Percentiles rank a stretch among this genome's conserved stretches.
These are phyloP conservation scores for Pyrus communis DNA, from an alignment of 306 rosid species.

Conservation along the genomic window DNA sequence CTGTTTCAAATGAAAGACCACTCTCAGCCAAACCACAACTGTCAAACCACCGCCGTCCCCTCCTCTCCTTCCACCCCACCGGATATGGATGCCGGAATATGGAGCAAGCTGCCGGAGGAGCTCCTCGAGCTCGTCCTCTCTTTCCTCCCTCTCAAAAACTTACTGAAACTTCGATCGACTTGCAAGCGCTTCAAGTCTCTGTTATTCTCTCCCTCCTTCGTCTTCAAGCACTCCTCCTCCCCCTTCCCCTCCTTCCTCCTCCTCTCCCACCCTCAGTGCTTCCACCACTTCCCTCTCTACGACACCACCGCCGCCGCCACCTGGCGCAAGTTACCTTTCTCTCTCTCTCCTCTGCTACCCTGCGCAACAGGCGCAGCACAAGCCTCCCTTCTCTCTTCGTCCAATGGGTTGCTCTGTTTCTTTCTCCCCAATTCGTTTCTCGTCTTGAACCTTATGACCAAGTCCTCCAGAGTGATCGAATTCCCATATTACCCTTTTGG, in stretches of 20 bases:
- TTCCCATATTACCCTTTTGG: conserved; percentile 47
- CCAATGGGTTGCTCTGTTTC: conserved; percentile 74
- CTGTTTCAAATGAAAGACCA: background rate
- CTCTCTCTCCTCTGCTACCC: conserved; percentile 38
- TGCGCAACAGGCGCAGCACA: conserved; percentile 20
- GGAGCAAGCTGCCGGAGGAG: conserved; percentile 71
- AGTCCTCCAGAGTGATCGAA: conserved; percentile 40
- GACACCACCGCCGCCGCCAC: conserved; percentile 39
- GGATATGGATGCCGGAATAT: conserved; percentile 66
- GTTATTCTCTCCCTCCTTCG: conserved; percentile 58
- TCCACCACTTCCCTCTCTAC: conserved; percentile 50
- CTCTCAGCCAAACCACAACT: background rate
- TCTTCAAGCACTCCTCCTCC: conserved; percentile 47
- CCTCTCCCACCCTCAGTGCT: conserved; percentile 72
- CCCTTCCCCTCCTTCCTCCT: conserved; percentile 69
- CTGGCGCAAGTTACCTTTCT: conserved; percentile 55
- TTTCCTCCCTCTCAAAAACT: conserved; percentile 56
- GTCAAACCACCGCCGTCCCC: background rate
- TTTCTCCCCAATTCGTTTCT: conserved; percentile 43
- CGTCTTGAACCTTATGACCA: conserved; percentile 56
- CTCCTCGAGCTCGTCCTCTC: conserved; percentile 63
- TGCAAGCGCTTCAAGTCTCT: conserved; percentile 68
- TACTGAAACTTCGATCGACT: conserved; percentile 66
- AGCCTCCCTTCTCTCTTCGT: conserved; percentile 36
- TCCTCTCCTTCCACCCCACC: background rate